Evolutionary conservation across 768 basidiomycete species (phyloP), one percentile per base, ranked within the genome.

Genomic region (Serendipita sp.): DNA sequence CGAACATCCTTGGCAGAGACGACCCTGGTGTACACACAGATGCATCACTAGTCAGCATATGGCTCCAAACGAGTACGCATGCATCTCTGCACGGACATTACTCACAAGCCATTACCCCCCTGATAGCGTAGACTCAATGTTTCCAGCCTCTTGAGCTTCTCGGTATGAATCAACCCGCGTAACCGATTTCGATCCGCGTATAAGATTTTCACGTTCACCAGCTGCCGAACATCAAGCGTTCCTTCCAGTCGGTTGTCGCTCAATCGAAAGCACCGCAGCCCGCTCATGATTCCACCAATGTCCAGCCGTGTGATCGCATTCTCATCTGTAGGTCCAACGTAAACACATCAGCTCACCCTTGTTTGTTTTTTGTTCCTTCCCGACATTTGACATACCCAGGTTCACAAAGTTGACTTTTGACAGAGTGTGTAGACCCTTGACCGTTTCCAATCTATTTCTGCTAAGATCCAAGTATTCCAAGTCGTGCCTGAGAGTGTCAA

Each of bases 121-220:
- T 99, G 95, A 74, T 92, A 91, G 73, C 96, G 81, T 77, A 97
- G 68, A 70, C 90, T 93, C 62, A 99, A 78, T 70, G 91, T 91
- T 74, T 97, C 93, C 70, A 99, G 76, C 74, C 83, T 88, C 62
- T 72, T 75, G 69, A 89, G 75, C 15, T 81, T 77, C 66, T 81
- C 78, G 70, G 82, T 64, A 4, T 64, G 67, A 33, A 48, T 37
- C 29, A 77, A 60, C 0, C 44, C 58, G 2, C 66, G 63, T 8
- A 79, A 69, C 6, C 67, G 73, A 71, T 96, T 95, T 73, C 86
- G 85, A 77, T 99, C 96, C 73, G 88, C 83, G 73, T 96, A 97
- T 13, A 99, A 81, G 71, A 90, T 95, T 68, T 92, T 83, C 69
- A 97, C 75, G 72, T 83, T 85, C 2, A 81, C 76, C 71, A 88